These are phyloP conservation scores for Thamnidium elegans DNA, from an alignment of 192 early-diverging fungal species.

Conservation along the genomic window DNA sequence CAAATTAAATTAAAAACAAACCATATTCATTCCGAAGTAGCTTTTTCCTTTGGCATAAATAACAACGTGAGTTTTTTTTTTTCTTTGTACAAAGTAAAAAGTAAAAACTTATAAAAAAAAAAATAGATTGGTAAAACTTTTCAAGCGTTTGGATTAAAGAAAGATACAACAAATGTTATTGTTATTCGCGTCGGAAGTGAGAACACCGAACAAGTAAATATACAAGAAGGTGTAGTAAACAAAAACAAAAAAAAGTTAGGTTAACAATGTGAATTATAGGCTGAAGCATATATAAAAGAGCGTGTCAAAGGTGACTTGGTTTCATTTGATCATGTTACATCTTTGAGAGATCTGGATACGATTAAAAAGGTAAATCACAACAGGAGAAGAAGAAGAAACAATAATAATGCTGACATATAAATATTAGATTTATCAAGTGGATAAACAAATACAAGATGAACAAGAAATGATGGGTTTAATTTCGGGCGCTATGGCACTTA, in stretches of 20 bases:
- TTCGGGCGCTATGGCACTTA: conserved; percentile 53
- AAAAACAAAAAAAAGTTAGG: neutral
- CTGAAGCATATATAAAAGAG: conserved; percentile 27
- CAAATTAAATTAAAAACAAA: conserved; percentile 51
- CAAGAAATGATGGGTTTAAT: conserved; percentile 45
- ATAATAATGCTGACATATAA: neutral
- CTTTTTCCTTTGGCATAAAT: conserved; percentile 54
- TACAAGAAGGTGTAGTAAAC: neutral
- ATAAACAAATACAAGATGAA: conserved; percentile 33
- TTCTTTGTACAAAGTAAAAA: neutral
- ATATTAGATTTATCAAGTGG: conserved; percentile 51
- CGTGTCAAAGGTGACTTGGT: conserved; percentile 41
- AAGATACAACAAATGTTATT: conserved; percentile 42
- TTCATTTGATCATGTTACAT: conserved; percentile 38
- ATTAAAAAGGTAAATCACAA: conserved; percentile 41
- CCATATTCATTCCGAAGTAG: conserved; percentile 55
- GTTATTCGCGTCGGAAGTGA: conserved; percentile 48
- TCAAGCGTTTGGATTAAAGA: conserved; percentile 47
- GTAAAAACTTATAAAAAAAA: neutral
- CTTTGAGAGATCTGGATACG: conserved; percentile 39
- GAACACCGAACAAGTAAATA: conserved; percentile 27
- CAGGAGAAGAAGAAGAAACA: too few species aligned
- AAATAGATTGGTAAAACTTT: conserved; percentile 57
- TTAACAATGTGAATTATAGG: neutral
- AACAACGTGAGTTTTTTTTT: conserved; percentile 41